These are phyloP conservation scores for Rhododendron vialii DNA, from an alignment of 148 eudicot genomes.

Conservation along the genomic window DNA sequence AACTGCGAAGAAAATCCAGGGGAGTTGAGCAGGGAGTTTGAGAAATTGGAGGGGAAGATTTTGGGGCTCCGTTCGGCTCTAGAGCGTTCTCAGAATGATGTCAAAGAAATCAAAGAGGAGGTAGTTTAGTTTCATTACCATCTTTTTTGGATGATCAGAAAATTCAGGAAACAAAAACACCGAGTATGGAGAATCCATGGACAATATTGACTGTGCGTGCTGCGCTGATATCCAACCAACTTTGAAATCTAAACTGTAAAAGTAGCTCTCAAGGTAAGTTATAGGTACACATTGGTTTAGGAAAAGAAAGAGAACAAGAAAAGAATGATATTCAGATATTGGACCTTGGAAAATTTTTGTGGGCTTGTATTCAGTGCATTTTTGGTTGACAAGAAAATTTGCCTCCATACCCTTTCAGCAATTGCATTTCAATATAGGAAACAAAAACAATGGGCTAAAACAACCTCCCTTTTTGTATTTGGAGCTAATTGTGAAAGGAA, in stretches of 20 bases:
- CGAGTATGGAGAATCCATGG: neutral
- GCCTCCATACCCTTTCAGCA: neutral
- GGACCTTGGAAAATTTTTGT: neutral
- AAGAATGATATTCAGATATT: neutral
- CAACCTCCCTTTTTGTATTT: neutral
- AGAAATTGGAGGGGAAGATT: constrained; percentile 64
- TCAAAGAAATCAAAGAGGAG: constrained; percentile 42
- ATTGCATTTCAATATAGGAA: neutral
- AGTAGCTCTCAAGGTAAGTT: neutral
- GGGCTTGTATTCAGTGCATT: neutral
- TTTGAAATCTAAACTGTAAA: neutral
- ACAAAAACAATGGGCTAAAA: neutral
- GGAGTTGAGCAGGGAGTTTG: constrained; percentile 55
- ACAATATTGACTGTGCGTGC: neutral
- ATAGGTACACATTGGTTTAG: neutral
- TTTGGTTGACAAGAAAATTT: neutral
- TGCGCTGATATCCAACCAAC: neutral
- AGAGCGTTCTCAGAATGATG: constrained; percentile 39
- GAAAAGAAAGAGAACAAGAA: neutral
- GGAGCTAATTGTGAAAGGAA: neutral
- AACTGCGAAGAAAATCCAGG: constrained; percentile 32
- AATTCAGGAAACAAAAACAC: constrained; percentile 4
- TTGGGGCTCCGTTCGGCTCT: constrained; percentile 40
- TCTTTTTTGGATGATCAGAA: neutral
- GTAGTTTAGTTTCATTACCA: constrained; percentile 26